A percentile compares a stretch with the other conserved stretches of the same genome.
Conservation (phyloP, 2,329 filamentous ascomycete species). For the Aspergillus sp. region DNA sequence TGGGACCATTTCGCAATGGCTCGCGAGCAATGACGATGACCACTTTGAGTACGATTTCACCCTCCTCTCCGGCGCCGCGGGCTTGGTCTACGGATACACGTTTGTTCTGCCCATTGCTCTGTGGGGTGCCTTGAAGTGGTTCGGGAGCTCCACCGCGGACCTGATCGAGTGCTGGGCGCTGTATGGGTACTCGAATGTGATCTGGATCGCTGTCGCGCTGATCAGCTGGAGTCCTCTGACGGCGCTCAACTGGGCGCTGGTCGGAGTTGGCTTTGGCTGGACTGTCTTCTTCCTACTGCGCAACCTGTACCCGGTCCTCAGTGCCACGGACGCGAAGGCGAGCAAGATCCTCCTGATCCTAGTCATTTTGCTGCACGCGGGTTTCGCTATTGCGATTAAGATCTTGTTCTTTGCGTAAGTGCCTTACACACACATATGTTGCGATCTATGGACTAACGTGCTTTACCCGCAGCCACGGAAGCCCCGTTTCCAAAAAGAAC, state of each 20-base stretch:
- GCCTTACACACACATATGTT: background rate
- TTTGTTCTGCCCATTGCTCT: conserved; percentile 78
- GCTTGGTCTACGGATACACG: conserved; percentile 94
- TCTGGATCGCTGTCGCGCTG: conserved; percentile 93
- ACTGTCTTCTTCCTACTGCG: conserved; percentile 81
- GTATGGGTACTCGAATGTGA: conserved; percentile 93
- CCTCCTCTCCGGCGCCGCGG: conserved; percentile 83
- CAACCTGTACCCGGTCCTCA: conserved; percentile 87
- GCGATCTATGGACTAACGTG: conserved; percentile 11
- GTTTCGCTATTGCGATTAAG: conserved; percentile 91
- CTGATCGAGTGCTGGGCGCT: conserved; percentile 92
- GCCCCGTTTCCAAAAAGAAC: conserved; percentile 52
- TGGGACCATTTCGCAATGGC: conserved; percentile 89
- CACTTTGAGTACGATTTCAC: conserved; percentile 91
- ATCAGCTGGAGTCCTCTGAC: conserved; percentile 86
- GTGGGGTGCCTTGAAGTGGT: conserved; percentile 89
- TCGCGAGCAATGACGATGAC: conserved; percentile 63
- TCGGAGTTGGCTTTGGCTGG: conserved; percentile 77
- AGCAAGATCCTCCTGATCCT: conserved; percentile 83
- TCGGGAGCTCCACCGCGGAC: conserved; percentile 89
- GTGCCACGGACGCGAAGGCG: conserved; percentile 86
- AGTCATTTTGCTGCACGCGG: conserved; percentile 81
- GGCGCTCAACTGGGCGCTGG: conserved; percentile 90
- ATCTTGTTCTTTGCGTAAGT: conserved; percentile 85
- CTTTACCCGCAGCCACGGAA: conserved; percentile 53